Conservation (phyloP, 2,329 filamentous ascomycete genomes). For the Metarhizium robertsii region DNA sequence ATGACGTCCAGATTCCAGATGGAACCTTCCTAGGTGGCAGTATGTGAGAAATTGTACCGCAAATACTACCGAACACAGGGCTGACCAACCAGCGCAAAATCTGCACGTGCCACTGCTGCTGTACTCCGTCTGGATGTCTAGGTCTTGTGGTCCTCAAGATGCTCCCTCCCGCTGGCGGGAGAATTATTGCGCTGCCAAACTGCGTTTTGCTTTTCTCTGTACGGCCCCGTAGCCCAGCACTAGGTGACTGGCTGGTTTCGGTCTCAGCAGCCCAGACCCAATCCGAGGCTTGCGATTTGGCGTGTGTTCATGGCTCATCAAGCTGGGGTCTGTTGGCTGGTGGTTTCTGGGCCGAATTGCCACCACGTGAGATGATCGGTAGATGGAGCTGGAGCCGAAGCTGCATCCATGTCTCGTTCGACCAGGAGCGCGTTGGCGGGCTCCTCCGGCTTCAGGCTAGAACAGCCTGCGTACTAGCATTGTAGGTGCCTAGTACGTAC, state of each 20-base stretch:
- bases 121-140: background rate
- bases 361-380: background rate
- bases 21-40: background rate
- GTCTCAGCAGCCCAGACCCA: background rate
- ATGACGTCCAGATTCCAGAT: constrained; percentile 1
- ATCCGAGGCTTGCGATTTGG: background rate
- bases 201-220: background rate
- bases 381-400: background rate
- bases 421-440: background rate
- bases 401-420: background rate
- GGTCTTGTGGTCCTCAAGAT: background rate
- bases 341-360: background rate
- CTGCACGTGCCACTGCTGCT: background rate
- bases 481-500: no score
- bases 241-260: background rate
- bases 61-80: background rate
- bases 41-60: background rate
- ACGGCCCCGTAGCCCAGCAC: background rate
- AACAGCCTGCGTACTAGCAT: no score
- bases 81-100: background rate
- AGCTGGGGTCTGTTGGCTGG: background rate
- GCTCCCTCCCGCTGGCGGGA: background rate
- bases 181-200: background rate
- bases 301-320: background rate
- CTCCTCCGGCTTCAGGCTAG: no score